Evolutionary conservation across 1,139 yeast genomes (phyloP), one percentile per base, ranked within the genome.

Genomic region (Yamadazyma taylorii): DNA sequence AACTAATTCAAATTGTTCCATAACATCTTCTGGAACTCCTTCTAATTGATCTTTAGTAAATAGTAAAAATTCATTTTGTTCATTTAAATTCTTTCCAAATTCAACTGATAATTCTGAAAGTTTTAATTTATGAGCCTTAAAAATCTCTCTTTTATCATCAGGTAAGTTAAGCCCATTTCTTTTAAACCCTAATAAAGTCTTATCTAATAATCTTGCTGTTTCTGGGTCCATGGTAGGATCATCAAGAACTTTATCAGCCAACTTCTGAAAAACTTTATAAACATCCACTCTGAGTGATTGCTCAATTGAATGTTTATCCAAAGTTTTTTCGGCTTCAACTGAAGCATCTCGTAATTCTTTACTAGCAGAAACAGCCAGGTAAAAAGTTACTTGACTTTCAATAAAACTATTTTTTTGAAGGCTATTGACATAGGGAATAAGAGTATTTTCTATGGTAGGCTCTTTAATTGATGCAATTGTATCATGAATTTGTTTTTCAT

Each of bases 331-430:
- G 1, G 86, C 83, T 45, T 75, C 67, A 30, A 73, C 73, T 2
- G 90, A 79, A 3, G 89, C 88, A 45, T 84, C 87, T 51, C 95
- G 75, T 24, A 85, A 55, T 10, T 61, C 77, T 50, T 81, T 76
- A 45, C 75, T 69, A 10, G 79, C 52, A 3, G 90, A 81, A 13
- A 86, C 90, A 48, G 81, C 79, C 57, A 79, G 86, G 52, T 78
- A 80, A 54, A 86, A 85, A 5, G 80, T 66, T 47, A 83, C 54
- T 47, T 75, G 81, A 47, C 69, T 71, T 24, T 66, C 63, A 10
- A 68, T 43, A 11, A 72, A 69, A 5, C 65, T 59, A 34, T 67
- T 65, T 19, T 58, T 61, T 51, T 84, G 79, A 46, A 76, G 78
- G 40, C 68, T 60, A 27, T 66, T 56, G 11, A 80, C 75, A 41